A percentile compares a stretch with the other conserved stretches of the same genome.
These are phyloP conservation scores for Phytopythium ostracodes DNA, from an alignment of 352 stramenopile species.

Conservation along the genomic window DNA sequence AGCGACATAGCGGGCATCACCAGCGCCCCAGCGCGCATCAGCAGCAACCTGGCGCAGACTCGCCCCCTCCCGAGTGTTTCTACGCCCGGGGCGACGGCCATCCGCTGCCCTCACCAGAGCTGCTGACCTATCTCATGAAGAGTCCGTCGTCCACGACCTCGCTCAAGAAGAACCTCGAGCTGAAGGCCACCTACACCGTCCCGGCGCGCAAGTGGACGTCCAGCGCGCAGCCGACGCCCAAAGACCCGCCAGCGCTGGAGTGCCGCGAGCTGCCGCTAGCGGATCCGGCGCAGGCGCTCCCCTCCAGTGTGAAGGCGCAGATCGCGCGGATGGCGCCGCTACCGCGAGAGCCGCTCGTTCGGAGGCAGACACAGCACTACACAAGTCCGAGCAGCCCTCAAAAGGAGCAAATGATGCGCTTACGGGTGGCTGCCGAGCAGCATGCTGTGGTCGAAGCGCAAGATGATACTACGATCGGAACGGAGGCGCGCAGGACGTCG, in stretches of 20 bases:
- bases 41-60: neutral
- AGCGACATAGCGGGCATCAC: conserved; percentile 26
- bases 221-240: conserved; percentile 30
- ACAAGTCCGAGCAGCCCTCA: neutral
- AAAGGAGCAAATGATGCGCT: neutral
- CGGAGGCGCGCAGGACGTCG: no score
- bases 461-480: no score
- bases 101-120: conserved; percentile 25
- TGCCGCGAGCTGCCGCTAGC: conserved; percentile 59
- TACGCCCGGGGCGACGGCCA: conserved; percentile 39
- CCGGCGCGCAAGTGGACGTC: conserved; percentile 56
- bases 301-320: conserved; percentile 39
- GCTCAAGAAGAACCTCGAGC: conserved; percentile 64
- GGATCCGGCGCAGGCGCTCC: conserved; percentile 47
- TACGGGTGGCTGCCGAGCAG: no score
- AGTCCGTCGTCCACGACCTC: conserved; percentile 33
- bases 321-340: conserved; percentile 38
- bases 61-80: conserved; percentile 22
- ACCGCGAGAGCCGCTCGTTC: conserved; percentile 45
- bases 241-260: conserved; percentile 46
- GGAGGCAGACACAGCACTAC: neutral
- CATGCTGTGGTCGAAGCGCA: no score
- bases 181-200: conserved; percentile 61
- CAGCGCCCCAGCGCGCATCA: neutral
- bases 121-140: conserved; percentile 66